Conservation (phyloP, 23 red algal species). For the Chondrus crispus region DNA sequence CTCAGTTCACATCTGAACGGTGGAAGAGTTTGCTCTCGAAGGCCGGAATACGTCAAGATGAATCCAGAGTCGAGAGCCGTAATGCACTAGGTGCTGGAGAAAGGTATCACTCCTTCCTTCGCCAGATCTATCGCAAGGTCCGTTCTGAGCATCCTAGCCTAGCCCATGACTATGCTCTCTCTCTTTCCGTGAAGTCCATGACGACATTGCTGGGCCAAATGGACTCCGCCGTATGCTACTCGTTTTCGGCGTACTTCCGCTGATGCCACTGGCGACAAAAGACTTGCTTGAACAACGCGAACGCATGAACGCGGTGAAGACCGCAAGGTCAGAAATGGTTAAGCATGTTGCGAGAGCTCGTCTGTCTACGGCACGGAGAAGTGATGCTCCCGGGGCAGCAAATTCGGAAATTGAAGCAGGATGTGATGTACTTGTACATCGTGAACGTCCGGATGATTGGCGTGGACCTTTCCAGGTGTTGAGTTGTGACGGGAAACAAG, state of each 20-base stretch:
- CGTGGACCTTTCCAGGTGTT: background rate
- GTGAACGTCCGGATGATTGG: background rate
- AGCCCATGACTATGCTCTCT: background rate
- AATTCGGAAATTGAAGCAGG: background rate
- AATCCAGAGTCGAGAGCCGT: background rate
- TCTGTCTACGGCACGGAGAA: background rate
- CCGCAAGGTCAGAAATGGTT: background rate
- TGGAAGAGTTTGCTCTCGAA: background rate
- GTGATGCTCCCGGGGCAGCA: background rate
- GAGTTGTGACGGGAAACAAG: background rate
- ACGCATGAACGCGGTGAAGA: background rate
- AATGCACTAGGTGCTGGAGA: background rate
- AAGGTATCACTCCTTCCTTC: background rate
- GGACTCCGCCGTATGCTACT: background rate
- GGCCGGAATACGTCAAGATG: background rate
- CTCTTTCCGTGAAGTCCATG: background rate
- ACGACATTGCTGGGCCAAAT: background rate
- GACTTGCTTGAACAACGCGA: background rate
- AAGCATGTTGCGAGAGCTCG: background rate
- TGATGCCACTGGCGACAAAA: background rate
- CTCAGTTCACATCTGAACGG: background rate
- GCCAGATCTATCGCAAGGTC: background rate
- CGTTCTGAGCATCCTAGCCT: background rate
- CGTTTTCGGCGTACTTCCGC: background rate
- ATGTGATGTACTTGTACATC: background rate